These are phyloP conservation scores for Epichloe typhina DNA, from an alignment of 2,329 filamentous ascomycete species.

Conservation along the genomic window DNA sequence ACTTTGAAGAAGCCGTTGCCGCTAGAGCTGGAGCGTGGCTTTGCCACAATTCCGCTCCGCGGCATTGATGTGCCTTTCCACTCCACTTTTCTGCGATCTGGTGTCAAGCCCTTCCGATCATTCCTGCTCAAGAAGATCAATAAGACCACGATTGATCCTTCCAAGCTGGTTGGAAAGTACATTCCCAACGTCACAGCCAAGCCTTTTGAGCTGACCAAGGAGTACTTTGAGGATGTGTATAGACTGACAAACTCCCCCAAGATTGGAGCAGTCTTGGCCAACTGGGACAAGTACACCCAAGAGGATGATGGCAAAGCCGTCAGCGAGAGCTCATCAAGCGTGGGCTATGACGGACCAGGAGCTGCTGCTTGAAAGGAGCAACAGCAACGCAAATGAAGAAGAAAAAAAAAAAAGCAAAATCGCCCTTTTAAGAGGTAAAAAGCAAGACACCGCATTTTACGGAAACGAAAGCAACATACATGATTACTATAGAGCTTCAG, in stretches of 20 bases:
- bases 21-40: constrained; percentile 82
- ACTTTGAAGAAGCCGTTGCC: constrained; percentile 82
- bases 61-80: constrained; percentile 99
- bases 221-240: constrained; percentile 99
- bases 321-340: constrained; percentile 27
- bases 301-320: constrained; percentile 29
- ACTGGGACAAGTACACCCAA: constrained; percentile 63
- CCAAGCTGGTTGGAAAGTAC: constrained; percentile 95
- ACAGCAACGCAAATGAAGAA: not conserved
- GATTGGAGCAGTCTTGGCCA: constrained; percentile 70
- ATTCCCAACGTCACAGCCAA: constrained; percentile 96
- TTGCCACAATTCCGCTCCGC: constrained; percentile 90
- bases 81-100: constrained; percentile 92
- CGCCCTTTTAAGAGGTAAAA: not conserved
- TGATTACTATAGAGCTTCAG: constrained; percentile 2
- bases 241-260: constrained; percentile 75
- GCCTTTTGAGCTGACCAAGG: constrained; percentile 90
- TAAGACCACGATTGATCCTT: constrained; percentile 95
- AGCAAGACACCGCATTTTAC: not conserved
- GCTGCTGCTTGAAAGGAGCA: constrained; percentile 24
- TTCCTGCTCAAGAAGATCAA: constrained; percentile 99
- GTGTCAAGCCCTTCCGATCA: constrained; percentile 96
- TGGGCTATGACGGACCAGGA: constrained; percentile 28
- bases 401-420: not conserved
- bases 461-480: not conserved